Conservation (phyloP, 164 flowering plant genomes). For the Nelumbo lutea region DNA sequence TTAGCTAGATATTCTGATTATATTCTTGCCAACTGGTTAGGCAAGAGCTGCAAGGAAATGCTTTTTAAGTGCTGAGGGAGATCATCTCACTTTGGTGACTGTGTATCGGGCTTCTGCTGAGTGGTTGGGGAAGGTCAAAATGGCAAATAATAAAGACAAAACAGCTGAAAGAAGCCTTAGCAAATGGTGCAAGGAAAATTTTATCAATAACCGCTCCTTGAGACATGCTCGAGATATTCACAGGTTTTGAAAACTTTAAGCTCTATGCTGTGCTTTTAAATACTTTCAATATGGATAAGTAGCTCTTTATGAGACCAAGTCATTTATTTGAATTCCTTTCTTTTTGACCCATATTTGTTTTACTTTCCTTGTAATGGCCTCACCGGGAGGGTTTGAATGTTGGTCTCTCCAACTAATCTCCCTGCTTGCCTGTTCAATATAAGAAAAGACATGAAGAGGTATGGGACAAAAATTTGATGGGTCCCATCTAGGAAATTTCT, state of each 20-base stretch:
- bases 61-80: slow-evolving; percentile 79
- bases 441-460: background rate
- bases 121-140: slow-evolving; percentile 52
- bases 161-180: slow-evolving; percentile 46
- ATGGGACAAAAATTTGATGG: background rate
- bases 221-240: slow-evolving; percentile 86
- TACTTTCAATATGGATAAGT: background rate
- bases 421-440: background rate
- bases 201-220: slow-evolving; percentile 71
- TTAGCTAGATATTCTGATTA: background rate
- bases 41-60: slow-evolving; percentile 58
- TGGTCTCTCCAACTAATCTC: background rate
- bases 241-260: slow-evolving; percentile 38
- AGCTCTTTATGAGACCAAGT: background rate
- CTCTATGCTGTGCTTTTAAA: background rate
- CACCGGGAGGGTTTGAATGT: background rate
- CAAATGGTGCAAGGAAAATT: slow-evolving; percentile 94
- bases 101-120: slow-evolving; percentile 69
- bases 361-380: background rate
- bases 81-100: slow-evolving; percentile 77
- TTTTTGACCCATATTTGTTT: background rate
- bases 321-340: background rate
- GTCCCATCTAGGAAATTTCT: background rate
- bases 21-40: slow-evolving; percentile 29
- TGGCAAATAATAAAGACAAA: slow-evolving; percentile 37